These are phyloP conservation scores for Macadamia integrifolia DNA, from an alignment of 164 flowering plant species.

Conservation along the genomic window DNA sequence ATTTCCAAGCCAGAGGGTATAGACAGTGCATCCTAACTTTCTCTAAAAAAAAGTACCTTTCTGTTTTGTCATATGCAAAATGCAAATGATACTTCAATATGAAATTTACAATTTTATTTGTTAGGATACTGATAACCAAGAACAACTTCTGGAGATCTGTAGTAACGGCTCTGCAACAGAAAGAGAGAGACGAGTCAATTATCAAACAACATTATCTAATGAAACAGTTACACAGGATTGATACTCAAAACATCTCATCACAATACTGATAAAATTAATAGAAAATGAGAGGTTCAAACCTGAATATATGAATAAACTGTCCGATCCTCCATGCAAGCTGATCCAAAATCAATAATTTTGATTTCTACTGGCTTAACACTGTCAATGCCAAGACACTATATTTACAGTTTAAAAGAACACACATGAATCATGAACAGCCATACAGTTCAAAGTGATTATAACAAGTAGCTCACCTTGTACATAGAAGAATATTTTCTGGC, in stretches of 20 bases:
- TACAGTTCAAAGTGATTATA: conserved; percentile 3
- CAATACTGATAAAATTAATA: conserved; percentile 3
- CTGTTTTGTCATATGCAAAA: not conserved
- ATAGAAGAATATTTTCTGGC: conserved; percentile 97
- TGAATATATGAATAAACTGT: conserved; percentile 99
- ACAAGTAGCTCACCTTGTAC: conserved; percentile 57
- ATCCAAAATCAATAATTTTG: conserved; percentile 97
- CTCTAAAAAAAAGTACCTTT: not conserved
- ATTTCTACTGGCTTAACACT: conserved; percentile 78
- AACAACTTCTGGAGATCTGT: conserved; percentile 98
- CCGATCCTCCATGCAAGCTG: conserved; percentile 96
- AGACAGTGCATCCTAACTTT: not conserved
- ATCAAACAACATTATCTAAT: conserved; percentile 2
- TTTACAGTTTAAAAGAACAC: conserved; percentile 17
- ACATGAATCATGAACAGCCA: not conserved
- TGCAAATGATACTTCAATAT: not conserved
- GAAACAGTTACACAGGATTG: not conserved
- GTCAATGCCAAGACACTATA: conserved; percentile 23
- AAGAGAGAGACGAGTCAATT: conserved; percentile 6
- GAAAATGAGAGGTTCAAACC: conserved; percentile 34
- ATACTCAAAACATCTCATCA: not conserved
- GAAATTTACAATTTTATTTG: not conserved
- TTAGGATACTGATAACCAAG: conserved; percentile 99
- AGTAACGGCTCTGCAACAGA: conserved; percentile 90
- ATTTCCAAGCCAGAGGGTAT: not conserved